Base-by-base conservation (phyloP, 2,329 filamentous ascomycete genomes). In the Fusarium sp. region DNA sequence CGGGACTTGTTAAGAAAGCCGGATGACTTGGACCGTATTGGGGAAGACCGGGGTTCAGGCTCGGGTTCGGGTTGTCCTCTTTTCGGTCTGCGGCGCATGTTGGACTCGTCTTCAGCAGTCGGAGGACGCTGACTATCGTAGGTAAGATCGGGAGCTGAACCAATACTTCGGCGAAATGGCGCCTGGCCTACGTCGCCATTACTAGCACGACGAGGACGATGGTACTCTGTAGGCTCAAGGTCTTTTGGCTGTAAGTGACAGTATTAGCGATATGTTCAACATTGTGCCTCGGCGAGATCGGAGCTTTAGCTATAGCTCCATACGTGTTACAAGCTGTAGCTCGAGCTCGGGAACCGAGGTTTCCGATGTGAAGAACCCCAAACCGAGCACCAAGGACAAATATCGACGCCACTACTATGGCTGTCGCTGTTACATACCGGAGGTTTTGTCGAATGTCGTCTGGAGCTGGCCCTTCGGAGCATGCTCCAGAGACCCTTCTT, bases 401-500 rank as follows among this genome's bases (percentile, higher is more conserved):
- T 20, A 18, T 39, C 62, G 48, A 57, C 28, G 50, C 38, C 47
- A 52, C 45, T 52, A 8, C 51, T 59, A 20, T 44, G 20, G 34
- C 45, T 57, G 22, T 48, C 15, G 45, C 47, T 51, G 22, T n/a
- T 52, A 78, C 76, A 51, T 60, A 78, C 76, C 71, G 75, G 66
- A 62, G 73, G 61, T 67, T 70, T 75, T 50, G 66, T 66, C 26
- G 74, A 75, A 18, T 66, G 56, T 51, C 69, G 77, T 50, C 71
- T 71, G 60, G 82, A 81, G 78, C 85, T 87, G 68, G 84, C 84
- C 69, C 82, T 85, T 71, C 87, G 85, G 74, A 90, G 83, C 62
- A 90, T 80, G 68, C 83, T 82, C 85, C 84, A 86, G 69, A 88
- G 86, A 55, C 84, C 81, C 75, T 84, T 85, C 80, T 85, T 79